Evolutionary conservation across 805 yeast species (phyloP).

Genomic region (Lachancea dasiensis): DNA sequence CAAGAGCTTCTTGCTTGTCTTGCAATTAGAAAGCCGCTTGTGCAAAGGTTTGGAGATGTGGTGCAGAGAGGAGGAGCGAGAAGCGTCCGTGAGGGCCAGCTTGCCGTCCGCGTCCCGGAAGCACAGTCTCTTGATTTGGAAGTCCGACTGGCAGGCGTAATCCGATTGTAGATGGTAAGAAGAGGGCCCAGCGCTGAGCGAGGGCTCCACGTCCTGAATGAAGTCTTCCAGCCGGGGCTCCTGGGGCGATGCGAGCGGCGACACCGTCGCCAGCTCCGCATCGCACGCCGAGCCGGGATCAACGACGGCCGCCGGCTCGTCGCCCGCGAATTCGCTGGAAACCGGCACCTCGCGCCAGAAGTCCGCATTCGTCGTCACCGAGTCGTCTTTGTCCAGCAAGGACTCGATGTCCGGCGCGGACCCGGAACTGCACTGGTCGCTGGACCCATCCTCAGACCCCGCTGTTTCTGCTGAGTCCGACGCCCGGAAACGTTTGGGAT

Average conservation of each 20-base stretch:
- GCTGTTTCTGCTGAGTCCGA: not conserved
- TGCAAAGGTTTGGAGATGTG: slow-evolving; percentile 7
- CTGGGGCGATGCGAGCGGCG: slow-evolving; percentile 5
- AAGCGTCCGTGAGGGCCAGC: slow-evolving; percentile 18
- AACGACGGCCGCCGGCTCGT: slow-evolving; percentile 5
- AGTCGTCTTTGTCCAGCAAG: slow-evolving; percentile 8
- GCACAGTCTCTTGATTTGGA: slow-evolving; percentile 25
- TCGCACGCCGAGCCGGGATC: too few species aligned
- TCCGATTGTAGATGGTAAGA: too few species aligned
- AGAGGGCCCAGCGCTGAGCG: slow-evolving; percentile 1
- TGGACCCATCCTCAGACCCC: not conserved
- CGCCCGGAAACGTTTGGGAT: slow-evolving; percentile 18
- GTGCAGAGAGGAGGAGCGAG: not conserved
- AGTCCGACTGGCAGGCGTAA: slow-evolving; percentile 10
- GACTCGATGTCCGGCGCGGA: slow-evolving; percentile 5
- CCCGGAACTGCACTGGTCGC: not conserved
- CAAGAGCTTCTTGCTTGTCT: slow-evolving; percentile 14
- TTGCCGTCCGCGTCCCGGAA: slow-evolving; percentile 31
- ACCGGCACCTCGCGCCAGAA: slow-evolving; percentile 31
- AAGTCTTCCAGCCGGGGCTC: slow-evolving; percentile 10
- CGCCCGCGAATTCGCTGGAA: slow-evolving; percentile 13
- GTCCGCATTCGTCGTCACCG: slow-evolving; percentile 19
- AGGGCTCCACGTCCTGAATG: slow-evolving; percentile 6
- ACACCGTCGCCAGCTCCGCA: not conserved
- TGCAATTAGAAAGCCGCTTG: not conserved